Conservation (phyloP, 768 basidiomycete species). For the Paxillus ammoniavirescens region DNA sequence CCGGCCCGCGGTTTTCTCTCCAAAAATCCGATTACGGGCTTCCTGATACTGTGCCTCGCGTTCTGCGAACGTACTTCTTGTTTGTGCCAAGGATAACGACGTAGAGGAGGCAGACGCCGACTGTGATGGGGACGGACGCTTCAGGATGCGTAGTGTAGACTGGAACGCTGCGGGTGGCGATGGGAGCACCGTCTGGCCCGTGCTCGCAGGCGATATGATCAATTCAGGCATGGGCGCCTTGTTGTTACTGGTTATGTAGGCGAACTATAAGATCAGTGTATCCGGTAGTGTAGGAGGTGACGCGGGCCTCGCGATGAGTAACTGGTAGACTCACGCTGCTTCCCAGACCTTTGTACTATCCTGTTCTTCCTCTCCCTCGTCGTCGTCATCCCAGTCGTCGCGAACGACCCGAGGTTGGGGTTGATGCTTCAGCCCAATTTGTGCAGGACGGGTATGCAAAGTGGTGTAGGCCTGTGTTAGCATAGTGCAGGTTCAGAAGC, state of each 20-base stretch:
- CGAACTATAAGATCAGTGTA: conserved; percentile 14
- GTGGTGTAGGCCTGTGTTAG: neutral
- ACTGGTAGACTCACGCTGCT: conserved; percentile 55
- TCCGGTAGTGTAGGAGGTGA: conserved; percentile 1
- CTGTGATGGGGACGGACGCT: conserved; percentile 50
- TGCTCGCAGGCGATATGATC: conserved; percentile 42
- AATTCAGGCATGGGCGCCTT: conserved; percentile 68
- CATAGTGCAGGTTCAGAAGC: neutral
- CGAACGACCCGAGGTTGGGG: conserved; percentile 20
- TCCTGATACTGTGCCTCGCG: conserved; percentile 73
- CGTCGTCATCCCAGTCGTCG: conserved; percentile 63
- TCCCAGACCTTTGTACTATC: conserved; percentile 61
- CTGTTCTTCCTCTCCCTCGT: conserved; percentile 43
- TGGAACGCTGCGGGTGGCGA: conserved; percentile 58
- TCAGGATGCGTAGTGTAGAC: conserved; percentile 67
- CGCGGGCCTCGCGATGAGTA: neutral
- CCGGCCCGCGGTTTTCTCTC: conserved; percentile 21
- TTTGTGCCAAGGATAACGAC: conserved; percentile 15
- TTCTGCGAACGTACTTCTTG: conserved; percentile 46
- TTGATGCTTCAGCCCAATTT: conserved; percentile 1
- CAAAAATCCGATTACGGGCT: conserved; percentile 74
- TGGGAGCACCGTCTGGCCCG: conserved; percentile 40
- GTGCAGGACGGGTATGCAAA: neutral
- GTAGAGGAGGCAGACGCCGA: conserved; percentile 15
- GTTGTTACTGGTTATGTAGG: conserved; percentile 44